Evolutionary conservation across 768 basidiomycete genomes (phyloP), one percentile per base, ranked within the genome.

Genomic region (Naganishia onofrii): DNA sequence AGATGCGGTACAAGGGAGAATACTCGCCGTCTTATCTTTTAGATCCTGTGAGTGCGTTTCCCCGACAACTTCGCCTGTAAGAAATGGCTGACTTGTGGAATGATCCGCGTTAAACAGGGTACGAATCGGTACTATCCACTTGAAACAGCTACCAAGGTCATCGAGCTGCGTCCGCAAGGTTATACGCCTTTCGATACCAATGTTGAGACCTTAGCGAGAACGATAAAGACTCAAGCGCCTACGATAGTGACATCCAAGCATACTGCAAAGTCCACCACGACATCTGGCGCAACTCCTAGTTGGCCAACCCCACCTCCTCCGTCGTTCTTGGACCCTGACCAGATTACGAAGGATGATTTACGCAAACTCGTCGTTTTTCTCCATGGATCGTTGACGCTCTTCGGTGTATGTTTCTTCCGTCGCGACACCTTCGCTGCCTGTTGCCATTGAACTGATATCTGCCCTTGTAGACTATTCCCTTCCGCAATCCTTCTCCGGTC

Each of bases 1-100:
- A 99, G 81, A 98, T 98, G 96, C 85, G 85, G 67, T 98, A 99
- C 82, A 99, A 99, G 76, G 93, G 88, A 32, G 93, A 96, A 67
- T 99, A 94, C 74, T 79, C 84, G 0, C 95, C 95, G 0, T 96
- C 94, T 2, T 92, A 86, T 73, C 84, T 98, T 23, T 85, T 87
- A 15, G 94, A 98, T 80, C 93, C 94, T 9, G 91, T 93, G 72
- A 74, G 84, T 75, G 10, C 32, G 36, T 69, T 32, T 53, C 55
- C 21, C n/a, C n/a, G 6, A 23, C 54, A 38, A 60, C 34, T n/a
- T 32, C 23, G 15, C 23, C 21, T 21, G n/a, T 38, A 13, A 15
- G 34, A 15, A 26, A 46, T 12, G 17, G n/a, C 57, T 32, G 36
- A 36, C 66, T 51, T 12, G 38, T 29, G 15, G 38, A 29, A 48